Base-by-base conservation (phyloP, 306 rosid genomes). In the Cicer bijugum region DNA sequence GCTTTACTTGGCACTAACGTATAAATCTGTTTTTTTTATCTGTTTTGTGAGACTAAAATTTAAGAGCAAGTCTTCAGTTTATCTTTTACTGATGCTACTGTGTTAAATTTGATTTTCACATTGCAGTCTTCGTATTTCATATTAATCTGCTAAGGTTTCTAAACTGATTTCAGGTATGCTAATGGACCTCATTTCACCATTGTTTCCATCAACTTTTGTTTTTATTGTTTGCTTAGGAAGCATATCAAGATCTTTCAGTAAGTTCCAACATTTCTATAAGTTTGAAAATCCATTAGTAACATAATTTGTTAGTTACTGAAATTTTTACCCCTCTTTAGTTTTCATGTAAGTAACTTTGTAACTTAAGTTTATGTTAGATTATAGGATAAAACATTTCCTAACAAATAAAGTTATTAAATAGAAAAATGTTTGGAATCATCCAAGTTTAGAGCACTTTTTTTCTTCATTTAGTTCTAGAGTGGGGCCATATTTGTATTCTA, bases 211-310 rank as follows among this genome's bases (percentile, higher is more conserved):
- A 7, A 96, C 88, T 72, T 91, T 94, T 74, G 86, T 94, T 76
- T 72, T 84, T 72, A 71, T 94, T 23, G 98, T 94, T 75, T 94
- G 98, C 84, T 69, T 94, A 53, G 98, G 97, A 75, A 91, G 98
- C 87, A 78, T 94, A 64, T 94, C 98, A 51, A 88, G 98, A 87
- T 94, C 98, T 59, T 94, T 94, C 89, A 94, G 98, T 94, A 91
- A 91, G 98, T 87, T 80, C 76, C 7, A 71, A 10, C 47, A 28
- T 56, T 65, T 55, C 45, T 15, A 19, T 17, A 61, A 52, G 48
- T 45, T 50, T 47, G 46, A 35, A 68, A 50, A 20, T 70, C 82
- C n/a, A 48, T 68, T 33, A 12, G 45, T 50, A 47, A 59, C 33
- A 55, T 56, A 51, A 55, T 56, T 38, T 20, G 2, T 69, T 37